A percentile compares a stretch with the other conserved stretches of the same genome.
These are phyloP conservation scores for Plenodomus tracheiphilus DNA, from an alignment of 2,329 filamentous ascomycete species.

Conservation along the genomic window DNA sequence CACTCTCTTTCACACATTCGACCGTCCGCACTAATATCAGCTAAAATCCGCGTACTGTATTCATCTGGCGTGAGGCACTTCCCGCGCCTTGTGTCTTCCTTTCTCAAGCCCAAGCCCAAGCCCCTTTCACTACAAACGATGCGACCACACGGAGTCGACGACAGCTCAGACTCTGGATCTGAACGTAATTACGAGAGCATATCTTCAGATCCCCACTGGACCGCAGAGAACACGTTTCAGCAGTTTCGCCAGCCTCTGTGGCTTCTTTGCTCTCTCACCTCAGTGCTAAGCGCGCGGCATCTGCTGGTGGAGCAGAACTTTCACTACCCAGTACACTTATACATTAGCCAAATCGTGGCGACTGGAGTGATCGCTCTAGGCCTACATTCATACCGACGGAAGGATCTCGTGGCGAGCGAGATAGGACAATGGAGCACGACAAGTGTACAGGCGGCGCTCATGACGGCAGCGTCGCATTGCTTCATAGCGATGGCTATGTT, in stretches of 20 bases:
- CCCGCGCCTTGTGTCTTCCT: no score
- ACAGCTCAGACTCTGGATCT: no score
- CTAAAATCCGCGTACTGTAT: no score
- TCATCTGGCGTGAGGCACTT: no score
- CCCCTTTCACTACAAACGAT: no score
- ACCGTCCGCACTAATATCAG: no score
- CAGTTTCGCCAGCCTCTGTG: conserved; percentile 13
- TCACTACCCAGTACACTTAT: conserved; percentile 26
- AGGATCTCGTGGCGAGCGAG: background rate
- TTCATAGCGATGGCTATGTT: conserved; percentile 26
- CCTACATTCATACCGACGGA: background rate
- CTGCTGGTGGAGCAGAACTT: conserved; percentile 28
- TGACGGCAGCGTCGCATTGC: conserved; percentile 3
- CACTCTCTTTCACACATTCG: no score
- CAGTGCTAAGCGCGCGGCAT: conserved; percentile 24
- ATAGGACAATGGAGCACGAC: background rate
- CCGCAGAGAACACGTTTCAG: conserved; percentile 5
- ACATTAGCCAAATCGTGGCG: conserved; percentile 15
- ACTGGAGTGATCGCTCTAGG: conserved; percentile 6
- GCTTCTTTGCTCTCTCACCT: conserved; percentile 19
- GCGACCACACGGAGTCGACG: no score
- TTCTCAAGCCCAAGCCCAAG: no score
- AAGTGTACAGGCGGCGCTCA: conserved; percentile 5
- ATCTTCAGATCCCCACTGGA: background rate
- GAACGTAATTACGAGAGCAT: no score